These are phyloP conservation scores for Suillus subalutaceus DNA, from an alignment of 768 basidiomycete species.

Conservation along the genomic window DNA sequence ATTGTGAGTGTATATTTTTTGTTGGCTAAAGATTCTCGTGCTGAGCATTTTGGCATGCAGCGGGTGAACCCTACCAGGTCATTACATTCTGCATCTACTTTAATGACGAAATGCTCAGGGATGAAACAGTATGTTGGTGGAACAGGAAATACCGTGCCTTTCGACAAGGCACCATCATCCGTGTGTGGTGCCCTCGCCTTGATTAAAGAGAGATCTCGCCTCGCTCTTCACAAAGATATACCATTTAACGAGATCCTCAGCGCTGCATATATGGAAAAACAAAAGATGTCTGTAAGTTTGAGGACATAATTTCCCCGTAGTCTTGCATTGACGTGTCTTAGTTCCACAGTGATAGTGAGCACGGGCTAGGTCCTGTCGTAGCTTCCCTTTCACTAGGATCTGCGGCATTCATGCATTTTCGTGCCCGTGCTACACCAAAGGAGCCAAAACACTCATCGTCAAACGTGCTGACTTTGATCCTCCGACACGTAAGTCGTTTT, in stretches of 20 bases:
- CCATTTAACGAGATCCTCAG: slow-evolving; percentile 80
- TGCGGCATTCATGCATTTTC: slow-evolving; percentile 80
- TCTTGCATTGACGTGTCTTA: slow-evolving; percentile 30
- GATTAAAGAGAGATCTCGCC: slow-evolving; percentile 56
- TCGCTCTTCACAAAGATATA: slow-evolving; percentile 43
- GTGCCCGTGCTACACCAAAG: slow-evolving; percentile 46
- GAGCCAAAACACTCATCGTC: slow-evolving; percentile 26
- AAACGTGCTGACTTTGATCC: slow-evolving; percentile 54
- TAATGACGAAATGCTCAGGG: slow-evolving; percentile 14
- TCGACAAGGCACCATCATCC: slow-evolving; percentile 57
- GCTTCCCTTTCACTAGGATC: slow-evolving; percentile 80
- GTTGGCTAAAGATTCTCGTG: background rate
- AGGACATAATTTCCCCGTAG: slow-evolving; percentile 1
- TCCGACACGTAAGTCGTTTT: slow-evolving; percentile 61
- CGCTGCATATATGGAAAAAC: slow-evolving; percentile 84
- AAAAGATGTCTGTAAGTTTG: slow-evolving; percentile 74
- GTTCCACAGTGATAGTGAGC: slow-evolving; percentile 83
- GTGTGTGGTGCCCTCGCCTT: slow-evolving; percentile 59
- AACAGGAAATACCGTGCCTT: slow-evolving; percentile 71
- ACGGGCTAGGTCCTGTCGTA: slow-evolving; percentile 70
- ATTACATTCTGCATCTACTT: background rate
- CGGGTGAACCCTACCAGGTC: slow-evolving; percentile 81
- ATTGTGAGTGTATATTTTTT: slow-evolving; percentile 51
- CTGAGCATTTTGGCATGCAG: slow-evolving; percentile 38
- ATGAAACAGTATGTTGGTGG: slow-evolving; percentile 71